Base-by-base conservation (phyloP, 2,329 filamentous ascomycete species). In the Diatrype stigma region DNA sequence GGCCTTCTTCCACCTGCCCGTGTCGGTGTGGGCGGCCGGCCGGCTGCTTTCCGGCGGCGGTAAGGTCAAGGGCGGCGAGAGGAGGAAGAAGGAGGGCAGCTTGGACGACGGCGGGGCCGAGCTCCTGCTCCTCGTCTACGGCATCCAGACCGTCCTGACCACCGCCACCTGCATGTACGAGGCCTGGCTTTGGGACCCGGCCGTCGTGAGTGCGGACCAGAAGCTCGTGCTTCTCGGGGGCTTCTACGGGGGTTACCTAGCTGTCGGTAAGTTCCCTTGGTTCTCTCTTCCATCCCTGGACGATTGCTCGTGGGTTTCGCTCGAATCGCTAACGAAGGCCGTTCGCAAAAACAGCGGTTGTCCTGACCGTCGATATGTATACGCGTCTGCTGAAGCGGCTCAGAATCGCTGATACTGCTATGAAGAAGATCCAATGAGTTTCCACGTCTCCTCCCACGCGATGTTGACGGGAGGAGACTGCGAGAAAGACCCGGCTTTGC, bases 351-450 rank as follows among this genome's bases (percentile, higher is more conserved):
- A 6, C 46, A 83, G 80, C 80, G 14, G 56, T 70, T 0, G 12
- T 80, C 1, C 70, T 83, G 64, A 76, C 73, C 10, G 57, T 73
- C 21, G 80, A 84, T 56, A 83, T 84, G 80, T 80, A 75, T 46
- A 46, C 61, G 34, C 71, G 81, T n/a, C 65, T 84, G 1, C 60
- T 79, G 8, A 65, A 58, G 6, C 74, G 80, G 8, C 63, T 77
- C 14, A 64, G 69, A 34, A 56, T 51, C 6, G 56, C 50, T 0
- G 60, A 66, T 4, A 52, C 40, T 32, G 68, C 62, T 12, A 17
- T 16, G 51, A 70, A 73, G 59, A 81, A 80, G 65, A 63, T 56
- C 16, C 70, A 73, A 56, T 76, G 60, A 54, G 44, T 50, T 16
- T 17, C 26, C 42, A 48, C 17, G 30, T 35, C n/a, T 45, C 19